Percentiles rank a stretch among this genome's conserved stretches.
phyloP scores from a whole-genome alignment of 2,329 filamentous ascomycete species.

The Escovopsis sp. region DNA sequence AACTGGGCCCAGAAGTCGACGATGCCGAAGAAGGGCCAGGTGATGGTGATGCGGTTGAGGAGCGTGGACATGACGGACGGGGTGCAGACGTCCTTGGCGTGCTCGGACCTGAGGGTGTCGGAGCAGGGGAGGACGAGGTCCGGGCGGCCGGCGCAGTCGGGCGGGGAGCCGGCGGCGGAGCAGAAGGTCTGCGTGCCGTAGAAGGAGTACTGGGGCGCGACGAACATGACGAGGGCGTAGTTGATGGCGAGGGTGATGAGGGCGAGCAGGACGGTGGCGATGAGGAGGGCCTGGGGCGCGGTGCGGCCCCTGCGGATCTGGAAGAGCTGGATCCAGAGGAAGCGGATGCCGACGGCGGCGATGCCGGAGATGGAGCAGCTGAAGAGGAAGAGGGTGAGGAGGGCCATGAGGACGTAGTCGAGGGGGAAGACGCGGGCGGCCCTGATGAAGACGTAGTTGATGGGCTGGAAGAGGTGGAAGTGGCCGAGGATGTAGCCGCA shows the following conservation, averaged over 20 bases:
- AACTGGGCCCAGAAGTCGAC: slow-evolving; percentile 97
- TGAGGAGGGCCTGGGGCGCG: slow-evolving; percentile 77
- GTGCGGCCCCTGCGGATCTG: slow-evolving; percentile 80
- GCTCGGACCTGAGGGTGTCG: slow-evolving; percentile 54
- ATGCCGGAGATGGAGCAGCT: slow-evolving; percentile 76
- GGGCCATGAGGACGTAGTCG: slow-evolving; percentile 79
- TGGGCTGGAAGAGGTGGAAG: slow-evolving; percentile 85
- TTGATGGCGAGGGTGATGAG: slow-evolving; percentile 84
- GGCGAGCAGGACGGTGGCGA: slow-evolving; percentile 81
- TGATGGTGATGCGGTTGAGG: slow-evolving; percentile 80
- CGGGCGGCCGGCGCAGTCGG: slow-evolving; percentile 58
- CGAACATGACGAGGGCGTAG: slow-evolving; percentile 80
- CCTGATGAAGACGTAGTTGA: slow-evolving; percentile 72
- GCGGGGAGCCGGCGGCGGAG: slow-evolving; percentile 53
- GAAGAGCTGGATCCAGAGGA: slow-evolving; percentile 91
- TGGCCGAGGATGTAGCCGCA: slow-evolving; percentile 84
- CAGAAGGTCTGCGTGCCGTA: slow-evolving; percentile 95
- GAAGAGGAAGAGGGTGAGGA: slow-evolving; percentile 79
- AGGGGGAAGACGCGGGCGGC: slow-evolving; percentile 75
- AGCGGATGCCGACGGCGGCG: slow-evolving; percentile 77
- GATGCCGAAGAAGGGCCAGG: slow-evolving; percentile 88
- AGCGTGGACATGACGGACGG: slow-evolving; percentile 86
- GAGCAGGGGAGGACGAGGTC: slow-evolving; percentile 70
- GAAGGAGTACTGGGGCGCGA: slow-evolving; percentile 90
- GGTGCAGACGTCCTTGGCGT: slow-evolving; percentile 72